Base-by-base conservation (phyloP, 2,329 filamentous ascomycete species). In the Celoporthe dispersa region DNA sequence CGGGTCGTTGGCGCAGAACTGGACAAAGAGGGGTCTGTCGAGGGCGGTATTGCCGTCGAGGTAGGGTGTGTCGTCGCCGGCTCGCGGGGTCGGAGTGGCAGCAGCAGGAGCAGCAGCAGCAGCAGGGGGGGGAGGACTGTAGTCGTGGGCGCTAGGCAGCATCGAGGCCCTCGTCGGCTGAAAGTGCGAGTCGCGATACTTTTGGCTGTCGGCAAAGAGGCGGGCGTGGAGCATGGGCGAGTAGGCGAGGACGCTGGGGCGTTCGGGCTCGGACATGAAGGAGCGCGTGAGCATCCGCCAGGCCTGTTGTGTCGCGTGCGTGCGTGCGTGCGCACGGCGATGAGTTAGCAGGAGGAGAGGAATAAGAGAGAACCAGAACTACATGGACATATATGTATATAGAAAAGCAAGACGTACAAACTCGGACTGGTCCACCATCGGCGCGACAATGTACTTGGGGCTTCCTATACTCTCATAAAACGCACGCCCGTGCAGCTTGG, bases 371-470 rank as follows among this genome's bases (percentile, higher is more conserved):
- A 72, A 53, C n/a, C n/a, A n/a, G n/a, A n/a, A n/a, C n/a, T n/a
- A n/a, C n/a, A n/a, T n/a, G n/a, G n/a, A n/a, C n/a, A n/a, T n/a
- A n/a, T n/a, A n/a, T n/a, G n/a, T n/a, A n/a, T n/a, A n/a, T n/a
- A n/a, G n/a, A 33, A 70, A 65, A 72, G 70, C 64, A 72, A 70
- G 61, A 84, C 91, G 74, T 84, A 97, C 94, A 84, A 98, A 98
- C 84, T 99, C 96, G 41, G 94, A 98, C 80, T 98, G 93, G 78
- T 99, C 95, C 31, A 99, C 96, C 96, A 99, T 99, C 48, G 96
- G 96, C 44, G 96, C 96, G 68, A 99, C 87, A 39, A 99, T 89
- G 74, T 92, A 91, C 81, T 93, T 97, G 1, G 96, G 96, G 71
- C 92, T 94, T 31, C 96, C 96, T 72, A 99, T 92, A 78, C 93